phyloP scores from a whole-genome alignment of 176 grass and related monocot genomes.

The Puccinellia tenuiflora region DNA sequence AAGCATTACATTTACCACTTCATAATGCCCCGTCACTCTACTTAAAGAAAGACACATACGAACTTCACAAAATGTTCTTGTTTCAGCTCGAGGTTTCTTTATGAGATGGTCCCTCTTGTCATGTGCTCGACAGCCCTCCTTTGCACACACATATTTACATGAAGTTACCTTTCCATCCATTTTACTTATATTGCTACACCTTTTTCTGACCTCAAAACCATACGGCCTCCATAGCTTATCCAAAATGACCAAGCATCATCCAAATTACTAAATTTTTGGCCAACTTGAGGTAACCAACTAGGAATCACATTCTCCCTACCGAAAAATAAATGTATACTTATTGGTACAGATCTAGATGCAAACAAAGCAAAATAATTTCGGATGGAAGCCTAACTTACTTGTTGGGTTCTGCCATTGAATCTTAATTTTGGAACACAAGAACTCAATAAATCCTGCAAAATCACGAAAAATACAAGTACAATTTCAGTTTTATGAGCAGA shows the following conservation, averaged over 20 bases:
- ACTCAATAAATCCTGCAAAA: neutral
- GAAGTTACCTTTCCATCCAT: too few species aligned
- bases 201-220: neutral
- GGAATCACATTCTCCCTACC: neutral
- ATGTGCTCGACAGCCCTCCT: too few species aligned
- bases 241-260: neutral
- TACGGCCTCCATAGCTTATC: neutral
- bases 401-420: neutral
- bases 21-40: too few species aligned
- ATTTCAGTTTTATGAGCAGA: neutral
- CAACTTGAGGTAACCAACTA: neutral
- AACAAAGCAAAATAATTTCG: neutral
- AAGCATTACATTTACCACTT: too few species aligned
- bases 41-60: too few species aligned
- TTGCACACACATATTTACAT: too few species aligned
- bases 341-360: neutral
- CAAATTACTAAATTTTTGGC: neutral
- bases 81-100: too few species aligned
- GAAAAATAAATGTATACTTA: neutral
- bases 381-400: neutral
- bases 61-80: too few species aligned
- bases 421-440: neutral
- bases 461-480: neutral
- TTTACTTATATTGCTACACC: neutral
- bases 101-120: too few species aligned